Conservation (phyloP, 345 rosid genomes). For the Balakata baccata region DNA sequence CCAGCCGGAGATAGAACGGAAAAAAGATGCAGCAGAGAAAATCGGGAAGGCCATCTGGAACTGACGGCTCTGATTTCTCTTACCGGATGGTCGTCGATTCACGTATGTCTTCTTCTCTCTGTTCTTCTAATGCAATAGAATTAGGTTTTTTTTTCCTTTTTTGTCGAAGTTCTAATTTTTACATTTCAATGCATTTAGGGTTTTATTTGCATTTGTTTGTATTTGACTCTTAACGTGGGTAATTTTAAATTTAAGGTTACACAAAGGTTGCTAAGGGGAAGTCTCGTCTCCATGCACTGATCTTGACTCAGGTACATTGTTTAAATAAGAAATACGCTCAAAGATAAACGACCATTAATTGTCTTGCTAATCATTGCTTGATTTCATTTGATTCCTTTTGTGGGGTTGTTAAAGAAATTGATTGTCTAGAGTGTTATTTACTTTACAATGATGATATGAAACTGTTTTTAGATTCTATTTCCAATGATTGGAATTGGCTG, state of each 20-base stretch:
- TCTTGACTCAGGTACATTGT: constrained; percentile 39
- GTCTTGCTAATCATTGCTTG: too few species aligned
- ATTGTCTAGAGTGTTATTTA: too few species aligned
- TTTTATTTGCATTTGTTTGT: neutral
- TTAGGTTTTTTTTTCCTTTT: too few species aligned
- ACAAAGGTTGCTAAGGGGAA: constrained; percentile 49
- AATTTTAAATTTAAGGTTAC: constrained; percentile 35
- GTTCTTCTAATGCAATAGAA: neutral
- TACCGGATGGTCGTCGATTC: constrained; percentile 89
- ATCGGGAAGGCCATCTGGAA: constrained; percentile 56
- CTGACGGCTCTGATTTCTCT: constrained; percentile 85
- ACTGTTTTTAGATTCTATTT: neutral
- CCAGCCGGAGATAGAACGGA: neutral
- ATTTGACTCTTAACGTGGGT: too few species aligned
- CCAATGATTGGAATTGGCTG: neutral
- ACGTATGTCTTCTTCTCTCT: constrained; percentile 41
- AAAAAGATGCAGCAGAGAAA: constrained; percentile 24
- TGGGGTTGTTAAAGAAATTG: too few species aligned
- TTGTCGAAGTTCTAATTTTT: neutral
- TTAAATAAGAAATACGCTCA: too few species aligned
- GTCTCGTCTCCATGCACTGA: constrained; percentile 31
- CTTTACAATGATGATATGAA: neutral
- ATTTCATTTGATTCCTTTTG: neutral
- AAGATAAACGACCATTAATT: too few species aligned
- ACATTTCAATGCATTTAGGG: too few species aligned